Evolutionary conservation across 768 basidiomycete species (phyloP).

Genomic region (Daedalea quercina): DNA sequence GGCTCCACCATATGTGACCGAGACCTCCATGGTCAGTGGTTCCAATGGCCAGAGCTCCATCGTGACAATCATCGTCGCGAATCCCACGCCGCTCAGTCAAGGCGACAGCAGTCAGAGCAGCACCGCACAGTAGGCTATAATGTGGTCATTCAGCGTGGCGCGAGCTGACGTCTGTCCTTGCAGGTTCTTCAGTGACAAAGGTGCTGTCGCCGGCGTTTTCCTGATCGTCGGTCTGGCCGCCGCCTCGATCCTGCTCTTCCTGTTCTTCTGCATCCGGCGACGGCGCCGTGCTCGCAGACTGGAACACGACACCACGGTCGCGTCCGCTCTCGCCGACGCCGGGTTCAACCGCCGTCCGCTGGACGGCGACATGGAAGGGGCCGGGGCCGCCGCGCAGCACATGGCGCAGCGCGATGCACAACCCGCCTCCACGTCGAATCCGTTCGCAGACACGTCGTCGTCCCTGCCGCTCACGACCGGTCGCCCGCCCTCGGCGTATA

Average conservation of each 20-base stretch:
- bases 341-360: constrained; percentile 63
- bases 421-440: constrained; percentile 12
- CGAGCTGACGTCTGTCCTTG: not conserved
- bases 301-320: constrained; percentile 68
- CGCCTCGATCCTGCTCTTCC: constrained; percentile 60
- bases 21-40: constrained; percentile 46
- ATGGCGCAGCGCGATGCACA: constrained; percentile 13
- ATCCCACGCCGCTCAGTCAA: constrained; percentile 54
- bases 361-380: constrained; percentile 56
- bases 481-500: constrained; percentile 14
- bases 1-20: constrained; percentile 53
- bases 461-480: constrained; percentile 13
- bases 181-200: constrained; percentile 84
- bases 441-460: constrained; percentile 18
- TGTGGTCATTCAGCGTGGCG: constrained; percentile 6
- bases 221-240: constrained; percentile 81
- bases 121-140: constrained; percentile 42
- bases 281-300: constrained; percentile 51
- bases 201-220: constrained; percentile 90
- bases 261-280: constrained; percentile 64
- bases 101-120: constrained; percentile 35
- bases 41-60: constrained; percentile 52
- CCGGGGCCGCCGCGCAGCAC: constrained; percentile 2
- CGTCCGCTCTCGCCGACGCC: constrained; percentile 65
- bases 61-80: constrained; percentile 57